phyloP scores from a whole-genome alignment of 441 rosid genomes.

The Gossypium schwendimanii region DNA sequence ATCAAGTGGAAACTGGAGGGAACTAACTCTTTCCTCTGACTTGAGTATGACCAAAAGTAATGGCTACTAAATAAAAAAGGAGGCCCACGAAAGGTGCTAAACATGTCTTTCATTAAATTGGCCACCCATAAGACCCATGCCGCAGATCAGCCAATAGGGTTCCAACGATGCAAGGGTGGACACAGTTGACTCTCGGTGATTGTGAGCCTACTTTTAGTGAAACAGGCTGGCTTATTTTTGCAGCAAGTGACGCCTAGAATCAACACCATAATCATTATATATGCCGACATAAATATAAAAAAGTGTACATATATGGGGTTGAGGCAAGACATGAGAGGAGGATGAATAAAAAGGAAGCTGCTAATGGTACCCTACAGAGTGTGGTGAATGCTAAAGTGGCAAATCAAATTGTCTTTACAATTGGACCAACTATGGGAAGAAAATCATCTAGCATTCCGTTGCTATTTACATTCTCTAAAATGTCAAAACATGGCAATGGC shows the following conservation, averaged over 20 bases:
- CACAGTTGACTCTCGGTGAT: background rate
- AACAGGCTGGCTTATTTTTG: background rate
- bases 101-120: background rate
- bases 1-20: background rate
- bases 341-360: no score
- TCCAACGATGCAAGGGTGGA: background rate
- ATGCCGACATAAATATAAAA: background rate
- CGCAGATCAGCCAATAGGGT: background rate
- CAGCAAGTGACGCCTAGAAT: background rate
- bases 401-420: conserved; percentile 5
- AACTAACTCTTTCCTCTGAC: background rate
- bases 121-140: background rate
- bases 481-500: conserved; percentile 12
- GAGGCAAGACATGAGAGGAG: background rate
- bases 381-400: background rate
- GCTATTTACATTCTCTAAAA: conserved; percentile 17
- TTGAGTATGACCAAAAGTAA: background rate
- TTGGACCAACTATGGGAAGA: background rate
- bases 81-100: background rate
- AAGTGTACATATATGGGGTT: background rate
- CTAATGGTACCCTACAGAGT: background rate
- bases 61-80: background rate
- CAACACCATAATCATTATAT: background rate
- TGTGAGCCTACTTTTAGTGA: background rate
- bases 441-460: conserved; percentile 5